Conservation (phyloP, 2,329 filamentous ascomycete species). For the Colletotrichum sp. region DNA sequence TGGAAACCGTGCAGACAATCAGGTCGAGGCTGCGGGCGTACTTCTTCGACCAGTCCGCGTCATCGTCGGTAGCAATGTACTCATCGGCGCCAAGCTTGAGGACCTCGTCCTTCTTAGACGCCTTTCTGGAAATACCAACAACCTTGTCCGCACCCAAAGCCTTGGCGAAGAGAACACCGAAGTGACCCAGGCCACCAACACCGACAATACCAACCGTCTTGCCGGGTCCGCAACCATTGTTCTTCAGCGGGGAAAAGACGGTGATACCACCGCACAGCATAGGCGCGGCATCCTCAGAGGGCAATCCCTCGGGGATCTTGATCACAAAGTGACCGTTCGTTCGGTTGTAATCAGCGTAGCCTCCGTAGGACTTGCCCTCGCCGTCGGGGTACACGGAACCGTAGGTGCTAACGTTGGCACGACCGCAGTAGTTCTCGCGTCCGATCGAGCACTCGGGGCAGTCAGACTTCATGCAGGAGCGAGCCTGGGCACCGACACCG, state of each 20-base stretch:
- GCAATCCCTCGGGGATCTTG: conserved; percentile 47
- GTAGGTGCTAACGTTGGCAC: conserved; percentile 55
- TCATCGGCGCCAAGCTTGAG: conserved; percentile 61
- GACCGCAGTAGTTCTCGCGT: conserved; percentile 45
- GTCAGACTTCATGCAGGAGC: conserved; percentile 53
- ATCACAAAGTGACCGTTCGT: conserved; percentile 50
- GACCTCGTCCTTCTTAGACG: conserved; percentile 59
- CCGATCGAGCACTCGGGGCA: conserved; percentile 48
- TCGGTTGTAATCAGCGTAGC: conserved; percentile 41
- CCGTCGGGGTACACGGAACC: conserved; percentile 55
- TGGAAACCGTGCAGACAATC: conserved; percentile 62
- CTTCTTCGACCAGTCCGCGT: conserved; percentile 58
- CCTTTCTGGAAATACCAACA: conserved; percentile 62
- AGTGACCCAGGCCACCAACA: conserved; percentile 72
- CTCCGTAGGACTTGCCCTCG: conserved; percentile 64
- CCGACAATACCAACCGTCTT: conserved; percentile 72
- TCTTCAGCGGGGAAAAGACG: conserved; percentile 65
- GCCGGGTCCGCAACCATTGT: conserved; percentile 68
- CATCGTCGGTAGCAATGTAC: conserved; percentile 48
- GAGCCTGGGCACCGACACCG: conserved; percentile 65
- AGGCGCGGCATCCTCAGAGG: conserved; percentile 54
- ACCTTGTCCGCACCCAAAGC: conserved; percentile 67
- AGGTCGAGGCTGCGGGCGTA: conserved; percentile 59
- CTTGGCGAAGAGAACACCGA: conserved; percentile 71
- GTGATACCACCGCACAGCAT: conserved; percentile 77